Base-by-base conservation (phyloP, 768 basidiomycete genomes). In the Russula earlei region DNA sequence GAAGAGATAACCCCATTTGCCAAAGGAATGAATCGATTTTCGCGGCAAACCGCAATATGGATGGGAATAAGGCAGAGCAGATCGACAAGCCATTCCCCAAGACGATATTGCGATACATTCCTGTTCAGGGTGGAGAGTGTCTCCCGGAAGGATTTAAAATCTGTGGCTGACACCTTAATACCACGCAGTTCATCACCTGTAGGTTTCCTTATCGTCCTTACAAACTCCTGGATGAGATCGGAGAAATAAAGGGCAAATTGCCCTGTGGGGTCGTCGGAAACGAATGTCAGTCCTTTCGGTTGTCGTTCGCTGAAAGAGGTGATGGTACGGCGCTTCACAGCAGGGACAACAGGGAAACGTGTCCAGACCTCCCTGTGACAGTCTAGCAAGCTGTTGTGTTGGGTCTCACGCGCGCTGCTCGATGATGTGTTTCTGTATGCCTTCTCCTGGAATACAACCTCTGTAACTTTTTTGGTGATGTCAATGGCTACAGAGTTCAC, bases 1-100 rank as follows among this genome's bases (percentile, higher is more conserved):
- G 74, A 56, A 0, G 80, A 82, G 42, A 68, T 71, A 0, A 82
- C 71, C 72, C 55, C 55, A 3, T 56, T 20, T 5, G 49, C 49
- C 9, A 56, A 17, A 15, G 55, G 55, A 20, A 56, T 19, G 3
- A 56, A 46, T 10, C 29, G 36, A 15, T 56, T 51, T 9, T 56
- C 55, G 4, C 55, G 55, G 4, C 79, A 77, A 19, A 84, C 63
- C 0, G 82, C 83, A 33, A 84, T 72, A 27, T 84, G 82, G 22
- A 84, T 82, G 0, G 82, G 82, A 44, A 84, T 82, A 19, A 84
- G 68, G 55, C 82, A 84, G 1, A 84, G 57, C 7, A 83, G 65
- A 11, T 82, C 77, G 1, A 78, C 80, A 0, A 84, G 64, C 83
- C 83, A 84, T 64, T 84, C 81, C 20, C 83, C 82, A 0, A 71